Evolutionary conservation across 2,329 filamentous ascomycete genomes (phyloP).

Genomic region (Fusarium sororula): DNA sequence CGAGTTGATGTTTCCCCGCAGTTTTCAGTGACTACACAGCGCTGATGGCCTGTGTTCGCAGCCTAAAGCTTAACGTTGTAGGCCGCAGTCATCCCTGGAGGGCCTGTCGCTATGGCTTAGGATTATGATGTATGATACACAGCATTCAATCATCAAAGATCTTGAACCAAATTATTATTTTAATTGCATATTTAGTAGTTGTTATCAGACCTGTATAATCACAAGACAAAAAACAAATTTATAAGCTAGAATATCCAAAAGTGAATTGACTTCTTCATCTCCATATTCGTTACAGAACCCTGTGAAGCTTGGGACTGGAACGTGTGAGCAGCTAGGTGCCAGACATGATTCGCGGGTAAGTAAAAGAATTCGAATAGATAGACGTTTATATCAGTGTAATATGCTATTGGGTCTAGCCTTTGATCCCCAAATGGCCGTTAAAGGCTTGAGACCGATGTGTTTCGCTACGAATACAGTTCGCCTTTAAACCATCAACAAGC

Average conservation of each 20-base stretch:
- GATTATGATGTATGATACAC: fast-evolving
- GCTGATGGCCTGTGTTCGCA: background rate
- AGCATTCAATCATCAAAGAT: background rate
- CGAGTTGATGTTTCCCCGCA: background rate
- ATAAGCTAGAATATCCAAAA: background rate
- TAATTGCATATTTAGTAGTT: fast-evolving
- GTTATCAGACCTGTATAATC: fast-evolving
- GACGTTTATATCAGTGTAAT: fast-evolving
- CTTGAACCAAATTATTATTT: fast-evolving
- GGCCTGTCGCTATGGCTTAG: background rate
- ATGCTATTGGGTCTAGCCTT: background rate
- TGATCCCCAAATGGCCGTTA: background rate
- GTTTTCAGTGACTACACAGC: no score
- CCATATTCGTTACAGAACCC: background rate
- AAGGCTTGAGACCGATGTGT: background rate
- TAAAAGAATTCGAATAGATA: fast-evolving
- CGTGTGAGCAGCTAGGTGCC: background rate
- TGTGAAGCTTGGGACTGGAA: background rate
- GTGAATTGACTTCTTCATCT: background rate
- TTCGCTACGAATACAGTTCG: background rate
- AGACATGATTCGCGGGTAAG: background rate
- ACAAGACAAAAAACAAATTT: fast-evolving
- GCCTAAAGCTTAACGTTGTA: no score
- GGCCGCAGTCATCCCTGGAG: no score
- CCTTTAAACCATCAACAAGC: background rate